phyloP scores from a whole-genome alignment of 768 basidiomycete genomes.

The Lentinus tigrinus region DNA sequence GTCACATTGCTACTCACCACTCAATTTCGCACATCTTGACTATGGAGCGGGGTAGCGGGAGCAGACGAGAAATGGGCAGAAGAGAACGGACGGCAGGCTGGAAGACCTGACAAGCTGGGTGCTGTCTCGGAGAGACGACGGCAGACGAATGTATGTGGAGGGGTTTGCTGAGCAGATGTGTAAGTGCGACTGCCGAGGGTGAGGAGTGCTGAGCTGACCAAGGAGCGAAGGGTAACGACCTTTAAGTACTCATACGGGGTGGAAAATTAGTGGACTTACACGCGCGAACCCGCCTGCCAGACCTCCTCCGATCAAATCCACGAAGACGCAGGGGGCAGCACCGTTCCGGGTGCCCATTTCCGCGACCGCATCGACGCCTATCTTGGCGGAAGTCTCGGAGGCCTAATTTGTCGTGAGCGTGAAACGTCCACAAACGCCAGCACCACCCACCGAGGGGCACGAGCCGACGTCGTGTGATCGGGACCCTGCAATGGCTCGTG shows the following conservation, averaged over 20 bases:
- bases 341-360: conserved; percentile 9
- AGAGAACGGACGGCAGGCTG: neutral
- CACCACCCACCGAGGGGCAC: conserved; percentile 1
- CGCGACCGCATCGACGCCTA: conserved; percentile 8
- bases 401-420: neutral
- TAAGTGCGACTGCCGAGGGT: too few species aligned
- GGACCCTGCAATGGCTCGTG: conserved; percentile 1
- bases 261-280: conserved; percentile 3
- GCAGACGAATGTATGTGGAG: neutral
- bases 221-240: neutral
- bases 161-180: neutral
- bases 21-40: conserved; percentile 28
- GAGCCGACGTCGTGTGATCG: conserved; percentile 19
- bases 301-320: neutral
- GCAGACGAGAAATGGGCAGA: neutral
- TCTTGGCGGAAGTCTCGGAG: neutral
- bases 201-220: conserved; percentile 1
- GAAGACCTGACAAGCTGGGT: neutral
- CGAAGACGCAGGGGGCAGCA: conserved; percentile 2
- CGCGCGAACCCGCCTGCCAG: conserved; percentile 2
- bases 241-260: conserved; percentile 6
- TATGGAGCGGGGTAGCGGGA: neutral
- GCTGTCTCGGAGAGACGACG: neutral
- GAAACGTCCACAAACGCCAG: too few species aligned
- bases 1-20: conserved; percentile 21